Evolutionary conservation across 805 yeast genomes (phyloP).

Genomic region (Metschnikowia continentalis): DNA sequence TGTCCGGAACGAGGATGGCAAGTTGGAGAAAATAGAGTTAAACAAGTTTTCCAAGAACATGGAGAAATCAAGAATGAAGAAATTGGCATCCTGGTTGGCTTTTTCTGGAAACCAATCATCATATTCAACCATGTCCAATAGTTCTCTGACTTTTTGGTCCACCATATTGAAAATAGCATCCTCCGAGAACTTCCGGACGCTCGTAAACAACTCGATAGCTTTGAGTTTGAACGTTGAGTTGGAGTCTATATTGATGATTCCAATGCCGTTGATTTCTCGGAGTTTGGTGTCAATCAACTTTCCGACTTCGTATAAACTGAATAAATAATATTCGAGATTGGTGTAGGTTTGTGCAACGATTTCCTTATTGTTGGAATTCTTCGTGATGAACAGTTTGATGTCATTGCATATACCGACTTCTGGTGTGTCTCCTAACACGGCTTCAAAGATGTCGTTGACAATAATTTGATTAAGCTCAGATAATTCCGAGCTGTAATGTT

Average conservation of each 20-base stretch:
- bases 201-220: slow-evolving; percentile 52
- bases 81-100: slow-evolving; percentile 59
- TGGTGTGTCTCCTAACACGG: slow-evolving; percentile 49
- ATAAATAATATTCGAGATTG: slow-evolving; percentile 80
- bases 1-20: slow-evolving; percentile 75
- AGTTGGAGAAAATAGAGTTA: slow-evolving; percentile 73
- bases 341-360: slow-evolving; percentile 85
- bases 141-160: slow-evolving; percentile 72
- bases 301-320: slow-evolving; percentile 69
- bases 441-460: slow-evolving; percentile 60
- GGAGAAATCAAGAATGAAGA: slow-evolving; percentile 77
- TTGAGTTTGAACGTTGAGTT: slow-evolving; percentile 37
- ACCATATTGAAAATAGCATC: slow-evolving; percentile 76
- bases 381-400: slow-evolving; percentile 53
- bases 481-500: slow-evolving; percentile 60
- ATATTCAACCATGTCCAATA: slow-evolving; percentile 76
- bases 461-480: slow-evolving; percentile 55
- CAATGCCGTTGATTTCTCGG: slow-evolving; percentile 34
- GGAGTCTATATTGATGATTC: slow-evolving; percentile 38
- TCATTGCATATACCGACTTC: slow-evolving; percentile 56
- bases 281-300: slow-evolving; percentile 36
- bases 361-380: slow-evolving; percentile 76
- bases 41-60: slow-evolving; percentile 81
- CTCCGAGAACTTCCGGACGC: slow-evolving; percentile 69
- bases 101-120: slow-evolving; percentile 68